Base-by-base conservation (phyloP, 2,329 filamentous ascomycete genomes). In the Cladophialophora exuberans region DNA sequence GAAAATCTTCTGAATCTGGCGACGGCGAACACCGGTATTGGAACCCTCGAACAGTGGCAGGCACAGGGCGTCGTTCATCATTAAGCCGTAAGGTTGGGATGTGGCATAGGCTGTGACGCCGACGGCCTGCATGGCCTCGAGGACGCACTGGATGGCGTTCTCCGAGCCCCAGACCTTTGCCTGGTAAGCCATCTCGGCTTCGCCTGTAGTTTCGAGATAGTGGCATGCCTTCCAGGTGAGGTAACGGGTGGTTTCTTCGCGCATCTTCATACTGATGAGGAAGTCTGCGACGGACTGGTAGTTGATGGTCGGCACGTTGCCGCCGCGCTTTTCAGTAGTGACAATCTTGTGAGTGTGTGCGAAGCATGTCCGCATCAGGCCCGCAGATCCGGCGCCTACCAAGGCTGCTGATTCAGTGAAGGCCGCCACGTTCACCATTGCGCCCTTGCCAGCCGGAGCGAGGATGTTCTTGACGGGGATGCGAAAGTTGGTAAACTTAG, bases 111-210 rank as follows among this genome's bases (percentile, higher is more conserved):
- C 69, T 35, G 61, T 71, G 76, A 82, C 72, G 35, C 80, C 80
- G 13, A 83, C 77, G 6, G 73, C 75, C 52, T 74, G 75, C 59
- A 82, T 81, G 4, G 73, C 75, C 55, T 80, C 77, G 39, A 72
- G 68, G 5, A 76, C 73, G 9, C 70, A 73, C 60, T 78, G 75
- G 1, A 80, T 76, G 1, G 76, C 74, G 20, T 70, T 67, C 54
- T 82, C 79, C 3, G 74, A 78, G 45, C 76, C 76, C 56, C 72
- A 80, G 1, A 82, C 69, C 67, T 83, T 82, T 2, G 78, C 76
- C 17, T 76, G 72, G 2, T 79, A 65, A 4, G 76, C 75, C 44
- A 78, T 56, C 62, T 82, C 79, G 54, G 73, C 73, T 33, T 72
- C 68, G 2, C 73, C 73, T 1, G 70, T 67, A n/a, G 73, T 71